phyloP scores from a whole-genome alignment of 495 filamentous ascomycete genomes.

The Annulohypoxylon moriforme region DNA sequence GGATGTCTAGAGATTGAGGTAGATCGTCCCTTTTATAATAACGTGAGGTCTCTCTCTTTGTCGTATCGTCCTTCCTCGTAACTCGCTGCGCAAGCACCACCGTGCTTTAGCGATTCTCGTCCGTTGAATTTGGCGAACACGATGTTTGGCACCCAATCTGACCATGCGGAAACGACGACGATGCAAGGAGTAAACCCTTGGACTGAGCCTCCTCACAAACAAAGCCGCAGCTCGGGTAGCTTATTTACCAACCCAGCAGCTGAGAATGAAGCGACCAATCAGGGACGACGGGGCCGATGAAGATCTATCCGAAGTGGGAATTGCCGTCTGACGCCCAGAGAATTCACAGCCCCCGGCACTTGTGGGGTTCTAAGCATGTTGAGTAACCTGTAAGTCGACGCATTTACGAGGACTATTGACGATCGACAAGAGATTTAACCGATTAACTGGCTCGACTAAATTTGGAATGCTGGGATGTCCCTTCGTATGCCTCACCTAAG shows the following conservation, averaged over 20 bases:
- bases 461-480: constrained; percentile 24
- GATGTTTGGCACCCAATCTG: constrained; percentile 26
- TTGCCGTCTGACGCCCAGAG: constrained; percentile 24
- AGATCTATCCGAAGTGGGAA: constrained; percentile 41
- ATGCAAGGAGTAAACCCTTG: constrained; percentile 19
- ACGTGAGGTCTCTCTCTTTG: constrained; percentile 13
- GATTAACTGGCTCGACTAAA: constrained; percentile 24
- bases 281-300: constrained; percentile 8
- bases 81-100: not conserved
- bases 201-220: constrained; percentile 10
- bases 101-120: not conserved
- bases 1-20: constrained; percentile 8
- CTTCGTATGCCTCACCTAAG: constrained; percentile 36
- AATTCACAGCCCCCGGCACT: constrained; percentile 20
- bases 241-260: constrained; percentile 17
- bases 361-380: constrained; percentile 16
- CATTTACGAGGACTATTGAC: constrained; percentile 9
- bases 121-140: constrained; percentile 29
- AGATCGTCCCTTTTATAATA: constrained; percentile 31
- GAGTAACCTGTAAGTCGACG: not conserved
- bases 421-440: not conserved
- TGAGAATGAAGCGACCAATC: constrained; percentile 37
- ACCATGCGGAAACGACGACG: constrained; percentile 26
- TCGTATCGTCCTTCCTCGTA: constrained; percentile 4
- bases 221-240: constrained; percentile 19